A percentile compares a stretch with the other conserved stretches of the same genome.
These are phyloP conservation scores for Macrolepiota albuminosa DNA, from an alignment of 768 basidiomycete genomes.

Conservation along the genomic window DNA sequence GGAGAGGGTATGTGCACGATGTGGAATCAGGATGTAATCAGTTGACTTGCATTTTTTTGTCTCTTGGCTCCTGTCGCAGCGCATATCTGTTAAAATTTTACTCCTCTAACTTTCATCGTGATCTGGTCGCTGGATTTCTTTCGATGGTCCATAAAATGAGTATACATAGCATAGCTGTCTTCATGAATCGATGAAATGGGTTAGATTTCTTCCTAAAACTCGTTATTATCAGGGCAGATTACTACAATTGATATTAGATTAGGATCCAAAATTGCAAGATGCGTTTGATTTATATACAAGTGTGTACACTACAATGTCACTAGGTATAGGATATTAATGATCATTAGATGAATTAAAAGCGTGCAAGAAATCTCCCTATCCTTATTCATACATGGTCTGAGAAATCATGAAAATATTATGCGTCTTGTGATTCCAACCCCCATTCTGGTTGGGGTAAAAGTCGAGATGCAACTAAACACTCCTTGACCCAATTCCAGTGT, in stretches of 20 bases:
- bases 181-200: neutral
- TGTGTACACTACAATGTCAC: neutral
- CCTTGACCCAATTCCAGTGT: conserved; percentile 70
- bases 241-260: neutral
- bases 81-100: neutral
- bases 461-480: conserved; percentile 65
- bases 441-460: conserved; percentile 33
- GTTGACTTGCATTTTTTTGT: neutral
- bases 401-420: conserved; percentile 2
- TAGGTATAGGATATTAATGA: neutral
- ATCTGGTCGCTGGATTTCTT: neutral
- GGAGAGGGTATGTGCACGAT: conserved; percentile 26
- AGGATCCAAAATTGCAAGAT: neutral
- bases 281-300: neutral
- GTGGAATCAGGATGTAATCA: conserved; percentile 23
- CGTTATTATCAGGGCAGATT: neutral
- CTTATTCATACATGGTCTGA: neutral
- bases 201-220: neutral
- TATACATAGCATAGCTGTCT: neutral
- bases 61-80: neutral
- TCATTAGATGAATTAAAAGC: neutral
- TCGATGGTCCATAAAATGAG: neutral
- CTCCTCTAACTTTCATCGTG: neutral
- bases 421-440: conserved; percentile 18
- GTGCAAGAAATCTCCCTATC: neutral